Base-by-base conservation (phyloP, 805 yeast genomes). In the Wickerhamiella kazuoi region DNA sequence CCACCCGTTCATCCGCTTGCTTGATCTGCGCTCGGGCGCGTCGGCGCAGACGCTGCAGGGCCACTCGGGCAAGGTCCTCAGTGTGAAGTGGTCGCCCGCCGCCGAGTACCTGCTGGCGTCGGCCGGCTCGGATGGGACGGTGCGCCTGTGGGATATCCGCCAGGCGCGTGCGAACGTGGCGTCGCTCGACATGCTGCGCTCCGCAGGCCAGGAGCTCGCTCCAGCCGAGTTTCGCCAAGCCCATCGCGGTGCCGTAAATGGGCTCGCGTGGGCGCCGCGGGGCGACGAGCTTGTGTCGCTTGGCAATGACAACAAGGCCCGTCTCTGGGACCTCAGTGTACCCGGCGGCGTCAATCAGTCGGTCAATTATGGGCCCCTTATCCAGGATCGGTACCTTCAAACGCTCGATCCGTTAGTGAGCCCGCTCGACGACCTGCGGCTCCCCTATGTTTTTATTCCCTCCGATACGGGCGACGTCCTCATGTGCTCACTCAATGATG, bases 111-210 rank as follows among this genome's bases (percentile, higher is more conserved):
- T 79, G 3, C 60, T 86, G 2, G 84, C 86, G 0, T 68, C 83
- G 3, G 94, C 94, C 1, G 84, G 87, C 17, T 68, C 72, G 15
- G 82, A 78, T 48, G 95, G 96, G 0, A 76, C 76, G 35, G 75
- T 79, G 7, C 67, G 79, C 38, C 53, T 86, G 0, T 86, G 96
- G 96, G 97, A 86, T 53, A 68, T 83, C 9, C 60, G 97, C 35
- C 60, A 79, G 36, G 71, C 81, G 19, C 63, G 65, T 15, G 68
- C 78, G 28, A 76, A 82, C 49, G 55, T 81, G 19, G 66, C 74
- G 34, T 65, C 74, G 14, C 56, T 82, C 42, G 86, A 82, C 51
- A 62, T 72, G 62, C 56, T 65, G 31, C 58, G 67, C 15, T 62
- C 59, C 35, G 49, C 46, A 3, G 44, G 40, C 37, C 46, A 51